A percentile compares a stretch with the other conserved stretches of the same genome.
Conservation (phyloP, 2,329 filamentous ascomycete species). For the Trichoderma pleuroti region DNA sequence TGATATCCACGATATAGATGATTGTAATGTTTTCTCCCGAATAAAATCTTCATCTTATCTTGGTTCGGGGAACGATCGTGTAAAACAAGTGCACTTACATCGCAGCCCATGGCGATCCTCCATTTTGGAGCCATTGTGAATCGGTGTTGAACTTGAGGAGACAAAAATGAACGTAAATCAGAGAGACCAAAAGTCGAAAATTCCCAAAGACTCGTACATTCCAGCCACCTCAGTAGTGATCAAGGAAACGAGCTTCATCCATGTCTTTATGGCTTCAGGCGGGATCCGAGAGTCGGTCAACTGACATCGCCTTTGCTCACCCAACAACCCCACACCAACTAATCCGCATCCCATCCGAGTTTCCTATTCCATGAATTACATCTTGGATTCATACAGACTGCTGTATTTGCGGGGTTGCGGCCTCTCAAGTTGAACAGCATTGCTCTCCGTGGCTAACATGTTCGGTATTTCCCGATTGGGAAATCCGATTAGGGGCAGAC, state of each 20-base stretch:
- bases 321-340: neutral
- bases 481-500: conserved; percentile 21
- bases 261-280: conserved; percentile 7
- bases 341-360: neutral
- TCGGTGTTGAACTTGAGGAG: neutral
- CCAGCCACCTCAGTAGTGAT: neutral
- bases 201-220: neutral
- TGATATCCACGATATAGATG: neutral
- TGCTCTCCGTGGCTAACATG: neutral
- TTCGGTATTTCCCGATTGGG: conserved; percentile 23
- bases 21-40: neutral
- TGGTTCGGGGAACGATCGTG: neutral
- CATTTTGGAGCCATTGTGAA: conserved; percentile 45
- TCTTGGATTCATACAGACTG: neutral
- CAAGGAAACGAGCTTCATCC: neutral
- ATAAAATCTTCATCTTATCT: neutral
- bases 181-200: neutral
- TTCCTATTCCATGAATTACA: neutral
- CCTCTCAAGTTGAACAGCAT: neutral
- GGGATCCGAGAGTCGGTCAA: neutral
- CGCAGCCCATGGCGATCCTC: conserved; percentile 53
- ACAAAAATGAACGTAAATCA: neutral
- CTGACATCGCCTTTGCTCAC: neutral
- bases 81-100: conserved; percentile 39
- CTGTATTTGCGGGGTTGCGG: neutral